Base-by-base conservation (phyloP, 345 rosid species). In the Excoecaria agallocha region DNA sequence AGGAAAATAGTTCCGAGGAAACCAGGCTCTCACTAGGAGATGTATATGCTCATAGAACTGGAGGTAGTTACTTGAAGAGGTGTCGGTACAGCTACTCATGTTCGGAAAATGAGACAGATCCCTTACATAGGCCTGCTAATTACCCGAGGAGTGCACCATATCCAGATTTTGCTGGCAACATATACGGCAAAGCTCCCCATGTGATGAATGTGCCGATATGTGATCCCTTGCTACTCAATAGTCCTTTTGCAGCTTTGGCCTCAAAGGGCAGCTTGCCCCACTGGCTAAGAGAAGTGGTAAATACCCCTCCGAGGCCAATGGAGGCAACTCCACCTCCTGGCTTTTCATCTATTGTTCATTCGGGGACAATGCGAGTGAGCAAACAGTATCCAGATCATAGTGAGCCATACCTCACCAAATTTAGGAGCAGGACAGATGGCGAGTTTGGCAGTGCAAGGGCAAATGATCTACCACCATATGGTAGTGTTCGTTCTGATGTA, bases 251-350 rank as follows among this genome's bases (percentile, higher is more conserved):
- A 55, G 22, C 71, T 71, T 74, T 60, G 69, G 69, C 56, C 54
- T 57, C 62, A 10, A 79, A 66, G 22, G 81, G 75, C 38, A 76
- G 65, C 60, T 72, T 85, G 50, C 86, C 86, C 22, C 82, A 77
- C 78, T 83, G 88, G 88, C 76, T 85, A 24, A 74, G 81, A 77
- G 86, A 83, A 77, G 82, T 65, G 11, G 82, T 81, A 15, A 68
- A 56, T 54, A 71, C 73, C 71, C 79, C 82, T 17, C 81, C 71
- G 35, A 75, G 73, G 59, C 72, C 70, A 70, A 45, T 25, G 6
- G 78, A 77, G 49, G 76, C 68, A 63, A 60, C 65, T 61, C 65
- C 52, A 19, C 49, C 74, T 5, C 67, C 72, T 1, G 50, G 58
- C 46, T 48, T 74, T 75, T 37, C 82, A 55, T 51, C 78, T 30